These are phyloP conservation scores for Colletotrichum phormii DNA, from an alignment of 2,329 filamentous ascomycete species.

Conservation along the genomic window DNA sequence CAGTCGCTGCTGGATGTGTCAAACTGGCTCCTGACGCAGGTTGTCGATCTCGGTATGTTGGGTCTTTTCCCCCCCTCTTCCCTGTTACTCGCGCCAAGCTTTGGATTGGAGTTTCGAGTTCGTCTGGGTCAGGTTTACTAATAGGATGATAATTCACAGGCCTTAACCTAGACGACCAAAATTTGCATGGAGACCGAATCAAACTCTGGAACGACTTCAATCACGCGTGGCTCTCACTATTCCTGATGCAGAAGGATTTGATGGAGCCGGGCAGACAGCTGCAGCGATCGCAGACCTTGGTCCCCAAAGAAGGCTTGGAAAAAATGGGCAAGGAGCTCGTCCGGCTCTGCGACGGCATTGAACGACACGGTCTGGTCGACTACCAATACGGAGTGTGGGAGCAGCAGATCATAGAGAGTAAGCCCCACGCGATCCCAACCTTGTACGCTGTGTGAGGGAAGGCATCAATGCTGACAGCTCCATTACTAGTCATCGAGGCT, in stretches of 20 bases:
- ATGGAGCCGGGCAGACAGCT: conserved; percentile 69
- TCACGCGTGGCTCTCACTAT: conserved; percentile 85
- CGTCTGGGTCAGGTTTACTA: background rate
- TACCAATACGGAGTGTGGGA: conserved; percentile 98
- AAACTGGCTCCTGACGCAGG: conserved; percentile 67
- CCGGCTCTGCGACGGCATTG: conserved; percentile 84
- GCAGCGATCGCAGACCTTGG: conserved; percentile 69
- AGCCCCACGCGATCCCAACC: conserved; percentile 49
- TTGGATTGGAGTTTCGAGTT: background rate
- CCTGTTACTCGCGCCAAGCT: background rate
- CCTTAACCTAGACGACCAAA: conserved; percentile 84
- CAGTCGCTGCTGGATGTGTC: conserved; percentile 65
- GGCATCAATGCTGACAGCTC: conserved; percentile 14
- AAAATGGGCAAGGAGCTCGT: conserved; percentile 87
- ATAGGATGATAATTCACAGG: conserved; percentile 62
- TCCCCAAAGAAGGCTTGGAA: conserved; percentile 77
- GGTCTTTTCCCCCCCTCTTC: background rate
- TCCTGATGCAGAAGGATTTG: conserved; percentile 86
- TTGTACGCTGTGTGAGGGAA: background rate
- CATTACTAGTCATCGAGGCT: conserved; percentile 47
- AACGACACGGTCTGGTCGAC: conserved; percentile 93
- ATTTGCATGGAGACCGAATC: conserved; percentile 79
- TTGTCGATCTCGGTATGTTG: conserved; percentile 64
- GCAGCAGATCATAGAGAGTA: conserved; percentile 88
- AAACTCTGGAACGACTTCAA: conserved; percentile 96